Evolutionary conservation across 2,329 filamentous ascomycete species (phyloP).

Genomic region (Emergomyces pasteurianus): DNA sequence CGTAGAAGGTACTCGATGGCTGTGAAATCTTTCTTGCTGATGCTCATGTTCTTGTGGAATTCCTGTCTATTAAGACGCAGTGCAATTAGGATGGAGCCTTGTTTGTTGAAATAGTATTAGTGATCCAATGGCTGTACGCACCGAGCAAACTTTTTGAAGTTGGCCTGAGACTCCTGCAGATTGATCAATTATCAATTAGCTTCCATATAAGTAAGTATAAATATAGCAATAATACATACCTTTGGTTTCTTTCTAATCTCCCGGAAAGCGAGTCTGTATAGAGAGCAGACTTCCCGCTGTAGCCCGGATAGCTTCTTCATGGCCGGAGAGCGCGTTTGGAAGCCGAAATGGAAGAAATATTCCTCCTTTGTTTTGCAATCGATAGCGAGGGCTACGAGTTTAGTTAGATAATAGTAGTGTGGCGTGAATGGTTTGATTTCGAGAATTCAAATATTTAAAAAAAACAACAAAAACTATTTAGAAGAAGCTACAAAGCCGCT

Average conservation of each 20-base stretch:
- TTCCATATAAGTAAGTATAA: background rate
- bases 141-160: constrained; percentile 33
- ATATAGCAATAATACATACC: constrained; percentile 38
- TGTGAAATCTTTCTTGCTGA: constrained; percentile 75
- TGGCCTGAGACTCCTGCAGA: constrained; percentile 26
- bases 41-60: constrained; percentile 56
- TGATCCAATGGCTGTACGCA: constrained; percentile 14
- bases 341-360: background rate
- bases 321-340: background rate
- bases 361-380: background rate
- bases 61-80: constrained; percentile 44
- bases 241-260: constrained; percentile 68
- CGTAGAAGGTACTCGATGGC: constrained; percentile 76
- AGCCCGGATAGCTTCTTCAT: constrained; percentile 55
- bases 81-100: background rate
- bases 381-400: background rate
- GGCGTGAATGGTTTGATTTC: background rate
- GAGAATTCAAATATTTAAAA: background rate
- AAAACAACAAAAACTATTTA: background rate
- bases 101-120: background rate
- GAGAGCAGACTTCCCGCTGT: constrained; percentile 74
- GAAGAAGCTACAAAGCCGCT: too few species aligned
- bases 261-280: constrained; percentile 79
- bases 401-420: background rate
- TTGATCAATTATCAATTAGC: background rate